Conservation (phyloP, 108 stramenopile genomes). For the Cylindrotheca closterium region DNA sequence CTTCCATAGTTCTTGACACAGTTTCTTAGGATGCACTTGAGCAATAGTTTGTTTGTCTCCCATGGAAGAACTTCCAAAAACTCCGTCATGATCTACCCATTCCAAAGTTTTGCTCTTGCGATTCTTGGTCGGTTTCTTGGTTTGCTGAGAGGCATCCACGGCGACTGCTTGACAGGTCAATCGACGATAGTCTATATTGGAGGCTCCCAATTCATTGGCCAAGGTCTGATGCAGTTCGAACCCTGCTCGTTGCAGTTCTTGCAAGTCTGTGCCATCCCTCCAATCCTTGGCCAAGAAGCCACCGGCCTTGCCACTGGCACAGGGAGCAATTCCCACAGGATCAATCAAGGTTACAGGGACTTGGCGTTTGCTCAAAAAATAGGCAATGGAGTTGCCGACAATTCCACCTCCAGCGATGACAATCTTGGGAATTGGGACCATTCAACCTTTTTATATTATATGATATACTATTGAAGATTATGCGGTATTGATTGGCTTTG, state of each 20-base stretch:
- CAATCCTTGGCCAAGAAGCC: slow-evolving; percentile 82
- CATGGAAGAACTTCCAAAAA: slow-evolving; percentile 29
- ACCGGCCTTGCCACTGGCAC: slow-evolving; percentile 72
- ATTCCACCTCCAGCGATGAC: slow-evolving; percentile 71
- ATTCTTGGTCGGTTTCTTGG: slow-evolving; percentile 5
- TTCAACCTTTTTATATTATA: too few relatives aligned
- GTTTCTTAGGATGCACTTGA: slow-evolving; percentile 64
- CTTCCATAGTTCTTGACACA: slow-evolving; percentile 49
- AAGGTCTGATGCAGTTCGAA: slow-evolving; percentile 73
- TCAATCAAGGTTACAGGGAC: slow-evolving; percentile 50
- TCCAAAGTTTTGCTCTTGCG: slow-evolving; percentile 40
- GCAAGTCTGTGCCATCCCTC: slow-evolving; percentile 51
- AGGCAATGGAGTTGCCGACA: slow-evolving; percentile 51
- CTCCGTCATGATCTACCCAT: slow-evolving; percentile 45
- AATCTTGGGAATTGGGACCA: slow-evolving; percentile 26
- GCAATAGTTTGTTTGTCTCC: slow-evolving; percentile 60
- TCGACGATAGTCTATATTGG: slow-evolving; percentile 50
- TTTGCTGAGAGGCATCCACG: slow-evolving; percentile 1
- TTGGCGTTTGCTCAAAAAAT: slow-evolving; percentile 39
- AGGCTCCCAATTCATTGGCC: slow-evolving; percentile 46
- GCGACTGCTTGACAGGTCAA: slow-evolving; percentile 51
- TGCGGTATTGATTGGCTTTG: too few relatives aligned
- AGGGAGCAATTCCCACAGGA: slow-evolving; percentile 54
- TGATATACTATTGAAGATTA: too few relatives aligned
- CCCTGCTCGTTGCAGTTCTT: slow-evolving; percentile 46